Evolutionary conservation across 1,284 basidiomycete species (phyloP).

Genomic region (Anthracocystis walkeri): DNA sequence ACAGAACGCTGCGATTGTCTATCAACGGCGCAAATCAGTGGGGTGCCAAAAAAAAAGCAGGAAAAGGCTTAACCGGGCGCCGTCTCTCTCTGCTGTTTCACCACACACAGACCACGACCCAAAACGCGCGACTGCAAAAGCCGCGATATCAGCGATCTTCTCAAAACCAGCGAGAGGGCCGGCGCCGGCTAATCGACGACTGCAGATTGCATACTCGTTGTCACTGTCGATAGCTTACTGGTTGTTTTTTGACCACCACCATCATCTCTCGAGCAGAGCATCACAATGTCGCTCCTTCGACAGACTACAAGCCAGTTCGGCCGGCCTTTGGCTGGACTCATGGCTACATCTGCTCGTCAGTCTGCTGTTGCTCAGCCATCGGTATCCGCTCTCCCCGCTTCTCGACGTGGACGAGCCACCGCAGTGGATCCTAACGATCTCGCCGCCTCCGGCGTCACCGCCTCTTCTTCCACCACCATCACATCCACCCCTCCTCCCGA

Average conservation of each 20-base stretch:
- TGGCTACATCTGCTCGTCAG: slow-evolving; percentile 27
- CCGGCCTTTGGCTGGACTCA: slow-evolving; percentile 27
- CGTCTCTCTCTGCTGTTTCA: no score
- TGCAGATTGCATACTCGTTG: background rate
- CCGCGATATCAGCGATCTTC: slow-evolving; percentile 22
- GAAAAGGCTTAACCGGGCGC: background rate
- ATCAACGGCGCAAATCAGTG: slow-evolving; percentile 3
- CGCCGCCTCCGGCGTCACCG: slow-evolving; percentile 23
- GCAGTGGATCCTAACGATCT: slow-evolving; percentile 49
- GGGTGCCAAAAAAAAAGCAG: background rate
- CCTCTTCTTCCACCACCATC: slow-evolving; percentile 3
- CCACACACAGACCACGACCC: slow-evolving; percentile 26
- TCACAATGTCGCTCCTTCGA: slow-evolving; percentile 46
- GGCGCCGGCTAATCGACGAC: background rate
- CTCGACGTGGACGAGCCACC: slow-evolving; percentile 48
- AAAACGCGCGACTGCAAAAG: slow-evolving; percentile 11
- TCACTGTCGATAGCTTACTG: background rate
- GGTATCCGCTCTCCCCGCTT: slow-evolving; percentile 17
- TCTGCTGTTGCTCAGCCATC: slow-evolving; percentile 18
- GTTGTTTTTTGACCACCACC: background rate
- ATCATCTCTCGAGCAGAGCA: background rate
- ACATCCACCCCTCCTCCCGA: slow-evolving; percentile 18
- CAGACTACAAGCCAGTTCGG: slow-evolving; percentile 35
- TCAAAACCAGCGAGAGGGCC: background rate
- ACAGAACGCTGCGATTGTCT: slow-evolving; percentile 9